These are phyloP conservation scores for Hypoxylon rubiginosum DNA, from an alignment of 2,329 filamentous ascomycete species.

Conservation along the genomic window DNA sequence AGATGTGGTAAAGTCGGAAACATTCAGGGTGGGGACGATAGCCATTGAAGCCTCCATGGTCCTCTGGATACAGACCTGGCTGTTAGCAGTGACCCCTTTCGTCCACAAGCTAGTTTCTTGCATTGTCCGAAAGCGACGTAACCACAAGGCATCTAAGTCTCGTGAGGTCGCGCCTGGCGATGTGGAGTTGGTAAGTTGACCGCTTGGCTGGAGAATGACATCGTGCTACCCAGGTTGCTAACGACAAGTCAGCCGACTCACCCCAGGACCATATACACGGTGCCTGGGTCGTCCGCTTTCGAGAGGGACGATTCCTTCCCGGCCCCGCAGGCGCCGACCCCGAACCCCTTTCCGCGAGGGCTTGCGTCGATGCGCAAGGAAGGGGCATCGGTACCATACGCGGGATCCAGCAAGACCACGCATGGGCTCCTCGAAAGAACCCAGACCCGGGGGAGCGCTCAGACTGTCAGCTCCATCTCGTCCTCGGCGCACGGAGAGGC, in stretches of 20 bases:
- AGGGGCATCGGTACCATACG: neutral
- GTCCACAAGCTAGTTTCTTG: slow-evolving; percentile 34
- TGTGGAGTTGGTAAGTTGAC: slow-evolving; percentile 26
- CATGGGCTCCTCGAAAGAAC: neutral
- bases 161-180: neutral
- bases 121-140: slow-evolving; percentile 14
- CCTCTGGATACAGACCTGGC: slow-evolving; percentile 33
- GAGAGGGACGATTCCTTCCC: neutral
- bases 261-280: neutral
- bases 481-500: neutral
- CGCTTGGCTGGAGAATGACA: neutral
- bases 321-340: slow-evolving; percentile 4
- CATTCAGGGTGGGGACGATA: slow-evolving; percentile 24
- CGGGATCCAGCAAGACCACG: neutral
- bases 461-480: neutral
- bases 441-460: neutral
- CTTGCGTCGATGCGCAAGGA: slow-evolving; percentile 6
- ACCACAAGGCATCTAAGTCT: neutral
- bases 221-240: slow-evolving; percentile 1
- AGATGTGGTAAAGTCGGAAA: slow-evolving; percentile 22
- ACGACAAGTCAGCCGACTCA: slow-evolving; percentile 10
- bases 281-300: neutral
- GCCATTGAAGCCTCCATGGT: slow-evolving; percentile 38
- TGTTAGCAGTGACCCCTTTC: slow-evolving; percentile 29
- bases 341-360: neutral